Conservation (phyloP, 139 green algal genomes). For the Deuterostichococcus epilithicus region DNA sequence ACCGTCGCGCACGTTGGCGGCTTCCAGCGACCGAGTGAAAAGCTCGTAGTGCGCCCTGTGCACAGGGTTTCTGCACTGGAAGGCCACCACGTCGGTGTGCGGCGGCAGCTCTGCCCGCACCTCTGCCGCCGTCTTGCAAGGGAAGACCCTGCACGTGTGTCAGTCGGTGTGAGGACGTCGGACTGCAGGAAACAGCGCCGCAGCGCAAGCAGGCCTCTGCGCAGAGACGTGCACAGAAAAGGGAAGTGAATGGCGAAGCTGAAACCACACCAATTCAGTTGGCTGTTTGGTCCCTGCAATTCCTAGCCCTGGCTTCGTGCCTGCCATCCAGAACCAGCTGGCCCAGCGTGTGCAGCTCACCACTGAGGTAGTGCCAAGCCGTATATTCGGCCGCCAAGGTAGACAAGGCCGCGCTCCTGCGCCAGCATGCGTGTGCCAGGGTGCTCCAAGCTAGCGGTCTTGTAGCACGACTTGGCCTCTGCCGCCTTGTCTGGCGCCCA, state of each 20-base stretch:
- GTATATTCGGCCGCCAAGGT: too few species aligned
- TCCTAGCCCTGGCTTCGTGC: too few species aligned
- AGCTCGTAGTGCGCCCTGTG: slow-evolving; percentile 88
- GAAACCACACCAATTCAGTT: slow-evolving; percentile 32
- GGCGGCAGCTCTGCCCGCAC: slow-evolving; percentile 64
- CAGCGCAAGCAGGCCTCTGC: neutral
- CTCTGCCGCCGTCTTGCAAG: slow-evolving; percentile 64
- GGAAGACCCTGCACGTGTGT: slow-evolving; percentile 52
- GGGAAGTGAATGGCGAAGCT: neutral
- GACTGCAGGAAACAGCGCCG: neutral
- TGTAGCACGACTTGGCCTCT: slow-evolving; percentile 81
- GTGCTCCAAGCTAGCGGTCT: slow-evolving; percentile 78
- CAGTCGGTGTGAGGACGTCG: neutral
- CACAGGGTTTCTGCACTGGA: slow-evolving; percentile 85
- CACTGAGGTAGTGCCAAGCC: too few species aligned
- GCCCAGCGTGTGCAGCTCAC: too few species aligned
- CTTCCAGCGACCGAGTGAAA: slow-evolving; percentile 77
- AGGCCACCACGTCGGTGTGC: slow-evolving; percentile 67
- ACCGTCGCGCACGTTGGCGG: slow-evolving; percentile 63
- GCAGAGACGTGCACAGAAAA: neutral
- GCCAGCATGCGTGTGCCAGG: slow-evolving; percentile 80
- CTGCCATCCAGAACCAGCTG: too few species aligned
- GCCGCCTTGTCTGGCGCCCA: slow-evolving; percentile 49
- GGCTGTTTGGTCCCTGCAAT: too few species aligned
- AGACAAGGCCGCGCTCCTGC: slow-evolving; percentile 78